phyloP scores from a whole-genome alignment of 2,329 filamentous ascomycete genomes.

The Trichoderma aggressivum region DNA sequence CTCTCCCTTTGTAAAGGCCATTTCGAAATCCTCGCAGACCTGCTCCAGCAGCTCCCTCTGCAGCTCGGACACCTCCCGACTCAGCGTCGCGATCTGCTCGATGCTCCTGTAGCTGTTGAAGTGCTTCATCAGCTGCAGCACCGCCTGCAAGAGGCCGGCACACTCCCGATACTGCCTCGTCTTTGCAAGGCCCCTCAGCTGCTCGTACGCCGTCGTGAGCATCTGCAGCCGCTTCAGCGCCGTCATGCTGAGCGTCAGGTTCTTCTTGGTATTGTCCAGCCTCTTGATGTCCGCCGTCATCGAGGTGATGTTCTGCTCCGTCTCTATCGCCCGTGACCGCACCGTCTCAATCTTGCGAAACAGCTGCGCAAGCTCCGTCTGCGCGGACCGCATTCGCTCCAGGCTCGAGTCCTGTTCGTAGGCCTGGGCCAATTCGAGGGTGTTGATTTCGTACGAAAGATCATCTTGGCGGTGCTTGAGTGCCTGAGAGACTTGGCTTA shows the following conservation, averaged over 20 bases:
- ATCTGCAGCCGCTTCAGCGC: slow-evolving; percentile 96
- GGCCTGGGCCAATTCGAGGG: slow-evolving; percentile 73
- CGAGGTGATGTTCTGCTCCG: slow-evolving; percentile 91
- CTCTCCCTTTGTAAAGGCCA: slow-evolving; percentile 87
- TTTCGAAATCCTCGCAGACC: slow-evolving; percentile 98
- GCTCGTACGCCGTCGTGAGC: slow-evolving; percentile 98
- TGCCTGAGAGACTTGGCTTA: slow-evolving; percentile 68
- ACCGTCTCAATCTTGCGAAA: slow-evolving; percentile 96
- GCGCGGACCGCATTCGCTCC: slow-evolving; percentile 85
- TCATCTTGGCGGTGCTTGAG: slow-evolving; percentile 77
- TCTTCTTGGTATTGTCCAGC: slow-evolving; percentile 92
- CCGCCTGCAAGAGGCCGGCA: slow-evolving; percentile 87
- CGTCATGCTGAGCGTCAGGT: slow-evolving; percentile 96
- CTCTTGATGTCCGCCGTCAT: slow-evolving; percentile 99
- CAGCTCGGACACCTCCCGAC: slow-evolving; percentile 87
- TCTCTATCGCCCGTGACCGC: slow-evolving; percentile 81
- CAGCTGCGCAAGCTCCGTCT: slow-evolving; percentile 81
- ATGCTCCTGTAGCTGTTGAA: slow-evolving; percentile 98
- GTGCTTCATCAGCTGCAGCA: slow-evolving; percentile 95
- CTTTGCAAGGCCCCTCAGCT: slow-evolving; percentile 77
- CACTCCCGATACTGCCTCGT: slow-evolving; percentile 92
- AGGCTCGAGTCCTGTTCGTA: slow-evolving; percentile 84
- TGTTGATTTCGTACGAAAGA: slow-evolving; percentile 72
- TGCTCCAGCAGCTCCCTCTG: slow-evolving; percentile 92
- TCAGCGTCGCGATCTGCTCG: slow-evolving; percentile 92